Conservation (phyloP, 306 rosid species). For the Vachellia collinsii region DNA sequence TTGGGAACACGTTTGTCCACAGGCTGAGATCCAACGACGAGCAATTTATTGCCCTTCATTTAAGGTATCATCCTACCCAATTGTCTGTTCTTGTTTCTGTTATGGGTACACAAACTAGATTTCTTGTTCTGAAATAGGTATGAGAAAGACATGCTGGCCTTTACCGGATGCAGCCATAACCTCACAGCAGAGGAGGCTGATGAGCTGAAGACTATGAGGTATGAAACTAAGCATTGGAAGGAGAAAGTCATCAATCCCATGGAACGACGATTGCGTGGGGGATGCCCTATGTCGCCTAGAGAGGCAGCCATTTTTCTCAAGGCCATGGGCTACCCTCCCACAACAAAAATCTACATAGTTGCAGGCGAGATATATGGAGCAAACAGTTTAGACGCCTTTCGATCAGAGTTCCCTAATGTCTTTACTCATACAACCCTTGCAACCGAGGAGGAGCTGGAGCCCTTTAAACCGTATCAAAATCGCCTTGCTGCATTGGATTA, state of each 20-base stretch:
- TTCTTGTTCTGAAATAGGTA: conserved; percentile 55
- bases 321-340: conserved; percentile 95
- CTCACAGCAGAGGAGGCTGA: conserved; percentile 72
- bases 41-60: conserved; percentile 88
- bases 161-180: conserved; percentile 96
- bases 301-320: conserved; percentile 92
- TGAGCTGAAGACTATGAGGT: conserved; percentile 91
- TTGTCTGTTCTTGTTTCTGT: not conserved
- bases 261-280: conserved; percentile 72
- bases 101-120: not conserved
- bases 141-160: conserved; percentile 99
- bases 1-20: conserved; percentile 69
- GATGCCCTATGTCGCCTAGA: conserved; percentile 95
- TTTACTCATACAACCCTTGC: conserved; percentile 85
- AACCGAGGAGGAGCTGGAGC: conserved; percentile 76
- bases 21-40: conserved; percentile 77
- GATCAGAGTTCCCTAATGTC: conserved; percentile 72
- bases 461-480: conserved; percentile 79
- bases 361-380: conserved; percentile 90
- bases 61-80: conserved; percentile 54
- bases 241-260: conserved; percentile 86
- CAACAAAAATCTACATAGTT: conserved; percentile 92
- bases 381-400: conserved; percentile 76
- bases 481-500: conserved; percentile 97
- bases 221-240: conserved; percentile 94